Evolutionary conservation across 2,329 filamentous ascomycete genomes (phyloP), one percentile per base, ranked within the genome.

Genomic region (Arthrobotrys sinensis): DNA sequence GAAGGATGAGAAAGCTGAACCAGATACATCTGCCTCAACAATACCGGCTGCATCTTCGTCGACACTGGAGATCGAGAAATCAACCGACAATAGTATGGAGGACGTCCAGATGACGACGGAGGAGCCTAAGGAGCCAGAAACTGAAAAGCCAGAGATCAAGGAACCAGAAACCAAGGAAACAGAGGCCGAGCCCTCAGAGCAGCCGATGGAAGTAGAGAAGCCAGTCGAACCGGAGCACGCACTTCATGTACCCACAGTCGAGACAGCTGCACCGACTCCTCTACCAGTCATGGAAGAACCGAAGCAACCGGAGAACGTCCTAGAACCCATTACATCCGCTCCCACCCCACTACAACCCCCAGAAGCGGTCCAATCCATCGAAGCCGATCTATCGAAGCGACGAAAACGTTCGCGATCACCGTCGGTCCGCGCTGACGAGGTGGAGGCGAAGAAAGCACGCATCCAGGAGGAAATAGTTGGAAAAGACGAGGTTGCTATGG

Each of bases 261-360:
- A 76, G 53, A 79, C 66, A 12, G 77, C 71, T 24, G 62, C 38
- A 11, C 55, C 71, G 11, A 76, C 71, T 10, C 77, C 72, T 2
- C 28, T 48, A 1, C 66, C 62, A 3, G 10, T 16, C 28, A 46
- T 66, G 12, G 64, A 80, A 55, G 76, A 43, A 11, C 79, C 62
- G 12, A 68, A 52, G 75, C 79, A 64, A 40, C 68, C 57, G 60
- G 80, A 62, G 76, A 81, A 71, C 72, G 80, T 76, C 76, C 81
- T 75, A 60, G 81, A 63, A 79, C 76, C 76, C 21, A 32, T 75
- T 28, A 73, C 76, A 40, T 68, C 19, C 28, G 76, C 76, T 3
- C 76, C 76, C 6, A 75, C 68, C 24, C 75, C 75, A 10, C 28
- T 73, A 52, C 76, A 79, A 53, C 36, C 70, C n/a, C 68, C 69